A percentile compares a stretch with the other conserved stretches of the same genome.
Evolutionary conservation across 345 rosid genomes (phyloP).

Genomic region (Aquilaria sinensis): DNA sequence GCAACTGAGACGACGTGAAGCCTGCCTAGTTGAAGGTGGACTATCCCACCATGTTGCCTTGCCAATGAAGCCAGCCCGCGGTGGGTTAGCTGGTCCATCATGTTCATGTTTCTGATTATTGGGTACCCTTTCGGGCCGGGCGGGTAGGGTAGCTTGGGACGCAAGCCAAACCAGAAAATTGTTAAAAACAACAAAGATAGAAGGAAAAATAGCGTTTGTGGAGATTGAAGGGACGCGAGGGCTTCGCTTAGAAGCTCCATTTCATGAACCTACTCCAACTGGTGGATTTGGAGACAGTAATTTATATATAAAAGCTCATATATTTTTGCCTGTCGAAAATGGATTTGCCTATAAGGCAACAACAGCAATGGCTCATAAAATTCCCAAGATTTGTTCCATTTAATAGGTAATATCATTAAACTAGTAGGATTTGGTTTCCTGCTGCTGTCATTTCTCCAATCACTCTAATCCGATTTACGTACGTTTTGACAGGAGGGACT

Average conservation of each 20-base stretch:
- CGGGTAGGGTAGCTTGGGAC: slow-evolving; percentile 38
- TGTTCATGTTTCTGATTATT: slow-evolving; percentile 56
- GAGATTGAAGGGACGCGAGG: slow-evolving; percentile 9
- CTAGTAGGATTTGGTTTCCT: too few species aligned
- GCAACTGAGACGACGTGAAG: slow-evolving; percentile 46
- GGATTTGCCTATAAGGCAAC: too few species aligned
- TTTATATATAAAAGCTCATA: too few species aligned
- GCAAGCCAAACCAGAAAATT: neutral
- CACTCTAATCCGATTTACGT: too few species aligned
- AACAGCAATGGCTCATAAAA: too few species aligned
- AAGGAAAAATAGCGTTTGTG: slow-evolving; percentile 12
- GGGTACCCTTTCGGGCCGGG: slow-evolving; percentile 86
- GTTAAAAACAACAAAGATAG: neutral
- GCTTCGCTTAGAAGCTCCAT: neutral
- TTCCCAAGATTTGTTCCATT: too few species aligned
- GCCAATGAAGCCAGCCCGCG: slow-evolving; percentile 65
- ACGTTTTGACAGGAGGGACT: too few species aligned
- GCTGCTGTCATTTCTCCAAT: too few species aligned
- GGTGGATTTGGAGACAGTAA: too few species aligned
- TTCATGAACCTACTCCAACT: too few species aligned
- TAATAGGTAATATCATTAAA: too few species aligned
- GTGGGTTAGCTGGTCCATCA: slow-evolving; percentile 68
- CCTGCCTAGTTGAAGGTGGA: slow-evolving; percentile 47
- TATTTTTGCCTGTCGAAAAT: too few species aligned
- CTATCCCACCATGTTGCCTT: slow-evolving; percentile 57